Evolutionary conservation across 75 land plant genomes (phyloP).

Genomic region (Picea sitchensis): DNA sequence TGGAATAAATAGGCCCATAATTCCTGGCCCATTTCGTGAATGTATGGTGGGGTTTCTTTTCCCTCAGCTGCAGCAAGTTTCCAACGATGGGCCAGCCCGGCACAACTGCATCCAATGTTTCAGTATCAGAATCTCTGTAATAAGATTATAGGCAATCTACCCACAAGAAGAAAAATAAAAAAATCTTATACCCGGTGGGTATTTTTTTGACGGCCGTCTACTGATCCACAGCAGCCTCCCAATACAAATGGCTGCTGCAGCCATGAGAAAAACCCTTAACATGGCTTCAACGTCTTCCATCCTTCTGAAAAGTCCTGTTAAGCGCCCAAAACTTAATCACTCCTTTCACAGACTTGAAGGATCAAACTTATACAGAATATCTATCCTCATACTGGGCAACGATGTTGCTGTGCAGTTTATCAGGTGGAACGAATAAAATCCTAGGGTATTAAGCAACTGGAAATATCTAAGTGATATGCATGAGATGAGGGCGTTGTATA

Average conservation of each 20-base stretch:
- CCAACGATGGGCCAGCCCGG: conserved; percentile 86
- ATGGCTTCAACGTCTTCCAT: neutral
- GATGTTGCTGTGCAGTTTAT: neutral
- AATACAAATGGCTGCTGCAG: neutral
- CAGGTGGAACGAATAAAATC: neutral
- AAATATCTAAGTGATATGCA: neutral
- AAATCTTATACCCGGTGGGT: neutral
- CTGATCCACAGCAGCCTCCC: neutral
- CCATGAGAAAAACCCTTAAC: neutral
- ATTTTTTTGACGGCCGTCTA: neutral
- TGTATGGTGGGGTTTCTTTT: conserved; percentile 80
- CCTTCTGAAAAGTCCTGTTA: neutral
- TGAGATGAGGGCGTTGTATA: neutral
- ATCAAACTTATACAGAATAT: neutral
- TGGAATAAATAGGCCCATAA: conserved; percentile 78
- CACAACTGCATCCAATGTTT: conserved; percentile 43
- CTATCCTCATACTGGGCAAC: too few relatives aligned
- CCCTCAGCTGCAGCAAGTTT: conserved; percentile 80
- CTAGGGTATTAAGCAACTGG: neutral
- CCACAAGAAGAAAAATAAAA: neutral
- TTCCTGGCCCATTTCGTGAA: conserved; percentile 70
- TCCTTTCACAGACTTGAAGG: neutral
- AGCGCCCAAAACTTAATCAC: too few relatives aligned
- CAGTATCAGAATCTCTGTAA: neutral
- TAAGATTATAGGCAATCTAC: neutral